phyloP scores from a whole-genome alignment of 768 basidiomycete genomes.

The Pleurotus cornucopiae region DNA sequence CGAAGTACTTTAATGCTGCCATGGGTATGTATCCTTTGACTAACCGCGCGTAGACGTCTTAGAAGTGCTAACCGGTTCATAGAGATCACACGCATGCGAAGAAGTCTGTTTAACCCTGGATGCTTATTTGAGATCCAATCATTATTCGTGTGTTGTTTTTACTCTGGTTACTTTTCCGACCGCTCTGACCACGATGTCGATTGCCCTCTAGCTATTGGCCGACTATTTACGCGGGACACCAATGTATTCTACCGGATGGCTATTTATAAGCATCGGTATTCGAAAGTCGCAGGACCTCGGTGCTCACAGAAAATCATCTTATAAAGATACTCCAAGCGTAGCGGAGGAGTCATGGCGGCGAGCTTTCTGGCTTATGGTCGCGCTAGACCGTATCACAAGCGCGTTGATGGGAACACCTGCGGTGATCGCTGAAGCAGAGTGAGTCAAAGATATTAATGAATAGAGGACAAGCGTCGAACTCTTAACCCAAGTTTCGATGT shows the following conservation, averaged over 20 bases:
- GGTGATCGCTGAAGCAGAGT: slow-evolving; percentile 66
- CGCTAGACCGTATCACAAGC: slow-evolving; percentile 55
- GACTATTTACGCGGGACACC: slow-evolving; percentile 49
- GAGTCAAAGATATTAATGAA: slow-evolving; percentile 17
- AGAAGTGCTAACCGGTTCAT: slow-evolving; percentile 5
- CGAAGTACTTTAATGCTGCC: slow-evolving; percentile 56
- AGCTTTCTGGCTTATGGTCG: slow-evolving; percentile 68
- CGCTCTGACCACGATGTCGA: slow-evolving; percentile 3
- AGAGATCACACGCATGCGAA: slow-evolving; percentile 50
- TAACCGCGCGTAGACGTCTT: neutral
- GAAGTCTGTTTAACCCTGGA: slow-evolving; percentile 51
- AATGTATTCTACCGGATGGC: slow-evolving; percentile 51
- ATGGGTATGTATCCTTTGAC: slow-evolving; percentile 32
- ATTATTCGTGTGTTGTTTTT: slow-evolving; percentile 35
- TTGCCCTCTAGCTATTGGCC: slow-evolving; percentile 38
- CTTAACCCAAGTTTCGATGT: slow-evolving; percentile 67
- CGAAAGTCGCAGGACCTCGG: slow-evolving; percentile 75
- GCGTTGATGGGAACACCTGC: slow-evolving; percentile 53
- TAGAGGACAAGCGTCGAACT: slow-evolving; percentile 8
- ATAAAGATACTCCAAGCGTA: slow-evolving; percentile 37
- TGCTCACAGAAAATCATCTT: slow-evolving; percentile 63
- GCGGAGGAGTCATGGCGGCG: slow-evolving; percentile 78
- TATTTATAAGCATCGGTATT: slow-evolving; percentile 46
- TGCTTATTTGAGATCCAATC: slow-evolving; percentile 63
- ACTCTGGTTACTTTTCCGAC: neutral